Evolutionary conservation across 2,329 filamentous ascomycete genomes (phyloP).

Genomic region (Penicillium glabrum): DNA sequence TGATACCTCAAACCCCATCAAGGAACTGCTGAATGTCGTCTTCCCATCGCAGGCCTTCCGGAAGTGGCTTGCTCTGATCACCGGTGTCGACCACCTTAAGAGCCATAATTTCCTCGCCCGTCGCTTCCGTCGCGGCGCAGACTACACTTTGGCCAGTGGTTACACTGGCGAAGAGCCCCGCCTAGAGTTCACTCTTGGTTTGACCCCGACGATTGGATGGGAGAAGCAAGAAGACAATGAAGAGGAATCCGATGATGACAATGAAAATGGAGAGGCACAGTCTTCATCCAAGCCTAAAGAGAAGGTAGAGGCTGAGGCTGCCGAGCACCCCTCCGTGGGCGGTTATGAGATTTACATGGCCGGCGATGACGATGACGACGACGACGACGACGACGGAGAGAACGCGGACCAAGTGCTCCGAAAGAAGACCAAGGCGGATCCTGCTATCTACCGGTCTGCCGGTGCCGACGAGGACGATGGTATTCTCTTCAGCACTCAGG

Average conservation of each 20-base stretch:
- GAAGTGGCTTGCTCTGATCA: conserved; percentile 84
- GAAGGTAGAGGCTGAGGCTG: conserved; percentile 26
- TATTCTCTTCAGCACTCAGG: conserved; percentile 67
- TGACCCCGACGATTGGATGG: conserved; percentile 86
- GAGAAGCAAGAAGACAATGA: conserved; percentile 63
- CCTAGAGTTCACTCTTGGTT: conserved; percentile 80
- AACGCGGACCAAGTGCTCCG: conserved; percentile 32
- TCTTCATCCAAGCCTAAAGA: conserved; percentile 33
- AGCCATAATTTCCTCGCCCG: conserved; percentile 78
- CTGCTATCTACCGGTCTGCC: conserved; percentile 80
- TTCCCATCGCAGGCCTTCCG: conserved; percentile 83
- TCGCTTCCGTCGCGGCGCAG: conserved; percentile 79
- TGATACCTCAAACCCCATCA: conserved; percentile 54
- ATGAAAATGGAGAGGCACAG: conserved; percentile 26
- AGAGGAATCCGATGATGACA: conserved; percentile 37
- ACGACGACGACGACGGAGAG: conserved; percentile 40
- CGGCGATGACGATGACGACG: conserved; percentile 67
- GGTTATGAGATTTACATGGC: conserved; percentile 83
- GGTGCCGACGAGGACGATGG: conserved; percentile 69
- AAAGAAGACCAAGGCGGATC: conserved; percentile 56
- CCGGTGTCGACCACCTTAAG: conserved; percentile 65
- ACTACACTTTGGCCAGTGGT: conserved; percentile 90
- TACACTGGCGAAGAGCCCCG: conserved; percentile 71
- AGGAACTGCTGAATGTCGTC: conserved; percentile 77
- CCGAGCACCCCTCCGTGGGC: conserved; percentile 43